These are phyloP conservation scores for Asterophora lycoperdoides DNA, from an alignment of 768 basidiomycete species.

Conservation along the genomic window DNA sequence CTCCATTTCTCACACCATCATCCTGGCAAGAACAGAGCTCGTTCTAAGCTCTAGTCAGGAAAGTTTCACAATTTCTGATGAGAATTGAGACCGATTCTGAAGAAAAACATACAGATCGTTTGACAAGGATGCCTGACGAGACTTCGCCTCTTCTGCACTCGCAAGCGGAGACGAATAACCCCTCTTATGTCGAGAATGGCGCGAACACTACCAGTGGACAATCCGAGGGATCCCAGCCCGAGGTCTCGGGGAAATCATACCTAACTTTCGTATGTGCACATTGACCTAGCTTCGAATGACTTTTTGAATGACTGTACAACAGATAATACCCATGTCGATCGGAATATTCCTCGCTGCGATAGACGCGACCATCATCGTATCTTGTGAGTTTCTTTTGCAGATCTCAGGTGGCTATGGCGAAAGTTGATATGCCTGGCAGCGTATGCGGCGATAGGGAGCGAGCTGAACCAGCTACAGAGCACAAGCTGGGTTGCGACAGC, in stretches of 20 bases:
- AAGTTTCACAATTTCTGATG: too few relatives aligned
- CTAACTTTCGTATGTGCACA: slow-evolving; percentile 17
- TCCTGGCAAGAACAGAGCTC: too few relatives aligned
- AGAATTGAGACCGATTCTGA: too few relatives aligned
- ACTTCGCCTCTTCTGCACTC: slow-evolving; percentile 29
- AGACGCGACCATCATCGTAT: slow-evolving; percentile 48
- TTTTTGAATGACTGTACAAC: background rate
- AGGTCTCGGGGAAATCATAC: slow-evolving; percentile 18
- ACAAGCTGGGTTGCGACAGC: slow-evolving; percentile 66
- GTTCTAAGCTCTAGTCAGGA: too few relatives aligned
- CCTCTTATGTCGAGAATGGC: slow-evolving; percentile 11
- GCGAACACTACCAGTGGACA: slow-evolving; percentile 11
- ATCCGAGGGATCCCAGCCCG: slow-evolving; percentile 4
- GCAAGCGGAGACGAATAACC: slow-evolving; percentile 3
- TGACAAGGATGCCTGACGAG: slow-evolving; percentile 29
- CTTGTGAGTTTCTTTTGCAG: slow-evolving; percentile 27
- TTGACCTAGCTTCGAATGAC: background rate
- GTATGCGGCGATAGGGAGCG: slow-evolving; percentile 53
- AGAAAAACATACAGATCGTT: too few relatives aligned
- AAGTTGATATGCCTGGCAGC: slow-evolving; percentile 24
- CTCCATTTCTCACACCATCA: too few relatives aligned
- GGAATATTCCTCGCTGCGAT: slow-evolving; percentile 45
- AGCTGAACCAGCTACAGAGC: slow-evolving; percentile 57
- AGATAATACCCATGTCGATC: slow-evolving; percentile 46
- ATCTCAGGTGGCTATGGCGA: background rate